Base-by-base conservation (phyloP, 139 green algal genomes). In the Coccomyxa sp. region DNA sequence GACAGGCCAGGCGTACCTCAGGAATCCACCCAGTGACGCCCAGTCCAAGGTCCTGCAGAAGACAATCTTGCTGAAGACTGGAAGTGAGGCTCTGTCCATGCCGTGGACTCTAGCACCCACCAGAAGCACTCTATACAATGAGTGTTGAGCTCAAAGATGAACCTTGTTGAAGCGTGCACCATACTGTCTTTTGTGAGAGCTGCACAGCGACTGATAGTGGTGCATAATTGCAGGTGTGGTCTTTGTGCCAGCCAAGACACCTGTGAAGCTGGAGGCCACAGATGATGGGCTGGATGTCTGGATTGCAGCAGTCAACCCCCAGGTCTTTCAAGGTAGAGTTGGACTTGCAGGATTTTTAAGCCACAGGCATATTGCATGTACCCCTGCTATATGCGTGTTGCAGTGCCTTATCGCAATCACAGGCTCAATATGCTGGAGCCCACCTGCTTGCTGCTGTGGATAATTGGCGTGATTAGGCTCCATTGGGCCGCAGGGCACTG, bases 211-310 rank as follows among this genome's bases (percentile, higher is more conserved):
- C 27, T 10, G 18, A 10, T 6, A 39, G 2, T 39, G n/a, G 41
- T 36, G 40, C 39, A 29, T 0, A 38, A 29, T 70, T 50, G n/a
- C 34, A 27, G 75, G 68, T 24, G 75, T 93, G 5, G 70, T 88
- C 39, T 90, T 93, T 69, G 64, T 93, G 73, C 80, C 89, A 5
- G 80, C 83, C 4, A 73, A 58, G 18, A 86, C 86, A 9, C n/a
- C 75, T 36, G 31, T 93, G 54, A 64, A 64, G 10, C 72, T 89
- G 24, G 29, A 69, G 34, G 74, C 79, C 18, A 74, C 9, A 36
- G 38, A 38, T 8, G 74, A 79, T 44, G 64, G 64, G 14, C 70
- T 90, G 50, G 58, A 76, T 9, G 44, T 85, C 0, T 91, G 83
- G 83, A 73, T 85, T 16, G 82, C 85, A n/a, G 82, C 85, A 9